Evolutionary conservation across 2,329 filamentous ascomycete genomes (phyloP), one percentile per base, ranked within the genome.

Genomic region (Cladobotryum mycophilum): DNA sequence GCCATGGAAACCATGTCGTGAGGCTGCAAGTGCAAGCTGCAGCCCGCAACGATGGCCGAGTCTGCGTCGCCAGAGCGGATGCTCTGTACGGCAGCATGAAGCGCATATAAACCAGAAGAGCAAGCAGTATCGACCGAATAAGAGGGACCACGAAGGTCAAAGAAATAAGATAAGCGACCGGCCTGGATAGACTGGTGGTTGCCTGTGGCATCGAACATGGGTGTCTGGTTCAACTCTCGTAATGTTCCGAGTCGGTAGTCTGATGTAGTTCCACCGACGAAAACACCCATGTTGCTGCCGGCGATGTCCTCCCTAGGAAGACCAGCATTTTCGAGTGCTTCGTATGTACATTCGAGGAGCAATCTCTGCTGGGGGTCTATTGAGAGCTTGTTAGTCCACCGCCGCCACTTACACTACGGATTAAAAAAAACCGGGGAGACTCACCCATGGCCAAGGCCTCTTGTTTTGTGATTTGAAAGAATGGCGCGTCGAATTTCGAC

Each of bases 151-250:
- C 70, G 66, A 35, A 81, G 66, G 55, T 81, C 74, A 54, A 79
- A 80, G 63, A 74, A 77, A 55, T 80, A 76, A 2, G 76, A 79
- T 17, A 81, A 67, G 42, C 78, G 67, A 53, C 80, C 80, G 0
- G 76, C 75, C 52, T 78, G 69, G 62, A 81, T 76, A 9, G 75
- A 73, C 57, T 74, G 71, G 40, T 74, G 74, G 53, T 65, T 64
- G 66, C 75, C 74, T 25, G 75, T 78, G 20, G 73, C 73, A 55
- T 77, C 74, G 52, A 77, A 75, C 70, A 76, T 76, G 34, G 75
- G 74, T 42, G 75, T 70, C 3, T 70, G 72, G 49, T 74, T 69
- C 3, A 70, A 59, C 54, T 78, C 75, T 40, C 70, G 63, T 30
- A 53, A 40, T 3, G 72, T 57, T 41, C 72, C 70, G 3, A 69